phyloP scores from a whole-genome alignment of 352 stramenopile species.

The Phytophthora constricta region DNA sequence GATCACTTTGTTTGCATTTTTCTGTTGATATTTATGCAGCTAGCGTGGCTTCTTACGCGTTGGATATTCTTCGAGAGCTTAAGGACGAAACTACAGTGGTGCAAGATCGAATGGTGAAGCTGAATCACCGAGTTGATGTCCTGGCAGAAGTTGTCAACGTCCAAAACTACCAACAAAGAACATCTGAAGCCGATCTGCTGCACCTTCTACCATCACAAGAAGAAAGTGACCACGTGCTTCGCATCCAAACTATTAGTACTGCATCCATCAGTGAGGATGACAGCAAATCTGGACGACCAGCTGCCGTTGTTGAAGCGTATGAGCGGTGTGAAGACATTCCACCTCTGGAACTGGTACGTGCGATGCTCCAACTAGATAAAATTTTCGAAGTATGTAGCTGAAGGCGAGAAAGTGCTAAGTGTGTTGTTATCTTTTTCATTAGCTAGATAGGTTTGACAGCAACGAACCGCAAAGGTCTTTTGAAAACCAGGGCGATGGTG shows the following conservation, averaged over 20 bases:
- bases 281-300: slow-evolving; percentile 14
- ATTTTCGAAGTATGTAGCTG: no score
- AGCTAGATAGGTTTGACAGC: slow-evolving; percentile 52
- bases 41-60: slow-evolving; percentile 50
- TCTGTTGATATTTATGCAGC: slow-evolving; percentile 27
- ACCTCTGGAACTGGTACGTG: slow-evolving; percentile 50
- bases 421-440: not conserved
- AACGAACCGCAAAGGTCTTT: not conserved
- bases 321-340: slow-evolving; percentile 48
- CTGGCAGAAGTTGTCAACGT: slow-evolving; percentile 39
- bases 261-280: slow-evolving; percentile 20
- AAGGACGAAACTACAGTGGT: slow-evolving; percentile 43
- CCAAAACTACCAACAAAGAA: slow-evolving; percentile 11
- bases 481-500: not conserved
- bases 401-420: not conserved
- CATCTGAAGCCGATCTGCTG: slow-evolving; percentile 2
- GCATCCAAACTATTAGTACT: slow-evolving; percentile 33
- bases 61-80: slow-evolving; percentile 63
- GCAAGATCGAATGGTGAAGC: slow-evolving; percentile 30
- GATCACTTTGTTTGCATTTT: not conserved
- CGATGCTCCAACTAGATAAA: not conserved
- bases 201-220: slow-evolving; percentile 27
- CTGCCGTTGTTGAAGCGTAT: slow-evolving; percentile 35
- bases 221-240: slow-evolving; percentile 32
- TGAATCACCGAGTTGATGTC: slow-evolving; percentile 41